Percentiles rank a stretch among this genome's conserved stretches.
phyloP scores from a whole-genome alignment of 1,284 basidiomycete genomes.

The Ustilago bromivora region DNA sequence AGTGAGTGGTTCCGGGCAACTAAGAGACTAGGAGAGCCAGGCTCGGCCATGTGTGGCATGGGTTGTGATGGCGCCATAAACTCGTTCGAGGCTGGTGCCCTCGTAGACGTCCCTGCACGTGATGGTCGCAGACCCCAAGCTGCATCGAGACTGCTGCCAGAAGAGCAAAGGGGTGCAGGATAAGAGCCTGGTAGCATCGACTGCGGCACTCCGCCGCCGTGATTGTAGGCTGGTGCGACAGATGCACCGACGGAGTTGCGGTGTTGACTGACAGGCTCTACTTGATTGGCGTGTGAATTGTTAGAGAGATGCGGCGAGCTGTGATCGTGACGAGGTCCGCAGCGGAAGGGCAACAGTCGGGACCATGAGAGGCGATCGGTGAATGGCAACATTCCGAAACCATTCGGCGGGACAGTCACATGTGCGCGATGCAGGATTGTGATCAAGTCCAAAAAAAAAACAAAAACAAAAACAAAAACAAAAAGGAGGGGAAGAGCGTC shows the following conservation, averaged over 20 bases:
- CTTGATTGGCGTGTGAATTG: neutral
- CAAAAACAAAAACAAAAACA: neutral
- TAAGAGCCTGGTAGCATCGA: slow-evolving; percentile 5
- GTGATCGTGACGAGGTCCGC: neutral
- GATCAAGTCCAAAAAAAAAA: neutral
- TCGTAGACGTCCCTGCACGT: slow-evolving; percentile 1
- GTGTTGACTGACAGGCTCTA: neutral
- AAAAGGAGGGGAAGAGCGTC: neutral
- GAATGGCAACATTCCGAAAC: neutral
- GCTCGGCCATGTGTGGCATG: slow-evolving; percentile 25
- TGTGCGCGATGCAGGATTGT: neutral
- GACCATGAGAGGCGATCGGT: neutral
- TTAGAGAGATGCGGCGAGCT: slow-evolving; percentile 11
- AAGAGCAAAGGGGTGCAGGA: slow-evolving; percentile 10
- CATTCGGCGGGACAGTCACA: slow-evolving; percentile 3
- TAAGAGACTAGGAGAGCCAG: slow-evolving; percentile 34
- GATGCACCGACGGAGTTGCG: neutral
- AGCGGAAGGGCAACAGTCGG: neutral
- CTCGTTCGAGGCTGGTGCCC: slow-evolving; percentile 1
- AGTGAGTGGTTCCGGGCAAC: slow-evolving; percentile 22
- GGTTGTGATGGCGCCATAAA: slow-evolving; percentile 5
- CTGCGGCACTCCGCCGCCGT: neutral
- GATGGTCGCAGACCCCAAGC: slow-evolving; percentile 25
- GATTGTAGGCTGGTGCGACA: neutral
- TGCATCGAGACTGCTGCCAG: slow-evolving; percentile 40